These are phyloP conservation scores for Diutina sp. DNA, from an alignment of 1,139 yeast species.

Conservation along the genomic window DNA sequence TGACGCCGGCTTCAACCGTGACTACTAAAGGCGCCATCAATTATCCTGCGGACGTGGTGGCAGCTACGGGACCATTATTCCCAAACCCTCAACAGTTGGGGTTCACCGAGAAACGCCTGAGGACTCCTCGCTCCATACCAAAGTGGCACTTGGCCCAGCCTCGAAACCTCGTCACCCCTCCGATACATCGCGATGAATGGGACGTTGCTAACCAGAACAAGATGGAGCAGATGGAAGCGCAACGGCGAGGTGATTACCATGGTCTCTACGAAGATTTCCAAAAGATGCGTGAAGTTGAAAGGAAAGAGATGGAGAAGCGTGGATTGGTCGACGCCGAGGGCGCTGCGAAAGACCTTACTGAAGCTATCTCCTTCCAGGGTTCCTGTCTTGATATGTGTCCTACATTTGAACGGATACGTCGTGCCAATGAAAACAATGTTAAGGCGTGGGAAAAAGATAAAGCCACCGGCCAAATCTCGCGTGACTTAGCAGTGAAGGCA, in stretches of 20 bases:
- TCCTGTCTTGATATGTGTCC: slow-evolving; percentile 95
- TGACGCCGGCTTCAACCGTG: not conserved
- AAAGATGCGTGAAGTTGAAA: slow-evolving; percentile 62
- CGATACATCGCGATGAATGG: slow-evolving; percentile 25
- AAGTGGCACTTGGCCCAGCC: slow-evolving; percentile 25
- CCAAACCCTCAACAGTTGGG: slow-evolving; percentile 18
- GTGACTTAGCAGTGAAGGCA: slow-evolving; percentile 68
- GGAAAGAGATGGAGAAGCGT: slow-evolving; percentile 65
- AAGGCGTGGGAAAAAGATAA: slow-evolving; percentile 67
- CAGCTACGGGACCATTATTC: slow-evolving; percentile 17
- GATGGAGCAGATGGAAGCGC: slow-evolving; percentile 24
- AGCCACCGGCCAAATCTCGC: slow-evolving; percentile 47
- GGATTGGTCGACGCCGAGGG: slow-evolving; percentile 88
- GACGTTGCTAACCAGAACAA: slow-evolving; percentile 27
- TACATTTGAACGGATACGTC: slow-evolving; percentile 75
- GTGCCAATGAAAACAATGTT: slow-evolving; percentile 82
- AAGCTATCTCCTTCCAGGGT: slow-evolving; percentile 81
- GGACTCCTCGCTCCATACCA: slow-evolving; percentile 20
- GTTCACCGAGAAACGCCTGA: slow-evolving; percentile 8
- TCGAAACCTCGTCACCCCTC: slow-evolving; percentile 21
- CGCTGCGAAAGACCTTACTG: slow-evolving; percentile 64
- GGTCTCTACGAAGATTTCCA: slow-evolving; percentile 44
- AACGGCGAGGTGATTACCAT: slow-evolving; percentile 25
- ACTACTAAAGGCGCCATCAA: not conserved
- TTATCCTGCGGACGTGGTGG: slow-evolving; percentile 13